Evolutionary conservation across 805 yeast species (phyloP).

Genomic region (Alloascoidea hylecoeti): DNA sequence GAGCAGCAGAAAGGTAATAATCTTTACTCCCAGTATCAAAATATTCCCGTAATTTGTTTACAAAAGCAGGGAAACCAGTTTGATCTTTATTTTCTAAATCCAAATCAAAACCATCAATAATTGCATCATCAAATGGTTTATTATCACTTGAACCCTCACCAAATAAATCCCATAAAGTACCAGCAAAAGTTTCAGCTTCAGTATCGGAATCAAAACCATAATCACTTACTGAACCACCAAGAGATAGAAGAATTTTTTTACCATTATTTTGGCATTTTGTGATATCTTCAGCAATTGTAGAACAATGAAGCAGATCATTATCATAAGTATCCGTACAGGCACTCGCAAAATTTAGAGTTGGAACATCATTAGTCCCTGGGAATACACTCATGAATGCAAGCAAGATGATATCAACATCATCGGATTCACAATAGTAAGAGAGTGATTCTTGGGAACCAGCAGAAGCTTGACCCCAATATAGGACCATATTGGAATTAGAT

Average conservation of each 20-base stretch:
- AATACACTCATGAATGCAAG: constrained; percentile 58
- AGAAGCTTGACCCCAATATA: constrained; percentile 81
- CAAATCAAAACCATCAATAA: constrained; percentile 58
- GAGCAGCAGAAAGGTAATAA: constrained; percentile 50
- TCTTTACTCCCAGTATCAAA: constrained; percentile 16
- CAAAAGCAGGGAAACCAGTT: constrained; percentile 39
- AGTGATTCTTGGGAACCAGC: constrained; percentile 36
- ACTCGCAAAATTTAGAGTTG: constrained; percentile 41
- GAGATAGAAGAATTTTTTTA: constrained; percentile 56
- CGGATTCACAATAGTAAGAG: constrained; percentile 48
- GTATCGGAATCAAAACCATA: constrained; percentile 33
- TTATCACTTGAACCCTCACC: constrained; percentile 24
- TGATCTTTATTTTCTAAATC: constrained; percentile 36
- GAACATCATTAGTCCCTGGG: constrained; percentile 21
- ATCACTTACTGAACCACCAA: constrained; percentile 37
- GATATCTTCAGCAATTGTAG: constrained; percentile 42
- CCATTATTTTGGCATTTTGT: constrained; percentile 59
- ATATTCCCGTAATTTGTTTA: constrained; percentile 14
- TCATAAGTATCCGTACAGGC: constrained; percentile 24
- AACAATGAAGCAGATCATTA: constrained; percentile 29
- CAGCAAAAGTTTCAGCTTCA: constrained; percentile 31
- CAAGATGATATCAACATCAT: constrained; percentile 54
- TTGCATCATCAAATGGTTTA: constrained; percentile 35
- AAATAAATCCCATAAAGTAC: constrained; percentile 29
- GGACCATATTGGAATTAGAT: constrained; percentile 44